Evolutionary conservation across 1,284 basidiomycete genomes (phyloP), one percentile per base, ranked within the genome.

Genomic region (Trichosporon asahii): DNA sequence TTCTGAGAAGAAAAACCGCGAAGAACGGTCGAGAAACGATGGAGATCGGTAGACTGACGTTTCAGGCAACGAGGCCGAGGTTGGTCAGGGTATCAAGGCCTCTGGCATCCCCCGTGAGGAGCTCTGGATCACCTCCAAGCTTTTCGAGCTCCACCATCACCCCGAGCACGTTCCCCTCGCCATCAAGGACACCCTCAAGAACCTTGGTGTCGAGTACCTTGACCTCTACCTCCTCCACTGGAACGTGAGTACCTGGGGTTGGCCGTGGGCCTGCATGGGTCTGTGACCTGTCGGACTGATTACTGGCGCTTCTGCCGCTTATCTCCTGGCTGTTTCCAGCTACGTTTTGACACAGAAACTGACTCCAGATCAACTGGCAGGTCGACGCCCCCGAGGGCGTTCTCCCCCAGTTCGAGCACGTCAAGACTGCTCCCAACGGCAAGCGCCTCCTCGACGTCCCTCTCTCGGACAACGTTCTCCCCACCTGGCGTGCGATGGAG

Each of bases 161-260:
- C 85, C 87, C 40, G 87, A 88, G 44, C 84, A 86, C 63, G 87
- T 85, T 40, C 89, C 90, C 0, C 82, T 91, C 11, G 91, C 91
- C 4, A 86, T 91, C 78, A 89, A 90, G 77, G 88, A 86, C 68
- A 92, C 91, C 35, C 85, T 95, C 66, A 84, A 86, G 75, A 87
- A 88, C 76, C 88, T 95, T 61, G 87, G 88, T 67, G 87, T 90
- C 3, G 86, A 87, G 40, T 94, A 94, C 83, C 86, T 94, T 70
- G 91, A 95, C 81, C 85, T 95, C 68, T 91, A 89, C 80, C 86
- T 95, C 69, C 89, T 94, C 89, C 91, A 94, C 85, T 93, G 89
- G 90, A 79, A 79, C 86, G 87, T 73, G 76, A 82, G 80, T 77
- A 4, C n/a, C 49, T 33, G 31, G 31, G 31, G 31, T 33, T 33